phyloP scores from a whole-genome alignment of 306 rosid genomes.

The Hippophae gyantsensis region DNA sequence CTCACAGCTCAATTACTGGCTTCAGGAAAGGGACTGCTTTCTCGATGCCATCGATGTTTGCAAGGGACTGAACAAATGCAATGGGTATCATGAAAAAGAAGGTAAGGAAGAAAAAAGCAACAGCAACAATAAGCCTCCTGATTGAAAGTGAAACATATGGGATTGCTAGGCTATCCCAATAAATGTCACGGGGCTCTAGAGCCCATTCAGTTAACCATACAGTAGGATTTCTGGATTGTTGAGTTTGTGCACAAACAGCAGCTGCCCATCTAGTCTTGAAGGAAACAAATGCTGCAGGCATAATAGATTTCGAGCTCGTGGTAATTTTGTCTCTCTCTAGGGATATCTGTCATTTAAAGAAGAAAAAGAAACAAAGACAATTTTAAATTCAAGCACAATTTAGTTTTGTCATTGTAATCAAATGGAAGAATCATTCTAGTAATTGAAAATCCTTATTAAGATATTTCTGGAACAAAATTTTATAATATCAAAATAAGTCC shows the following conservation, averaged over 20 bases:
- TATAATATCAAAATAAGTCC: too few relatives aligned
- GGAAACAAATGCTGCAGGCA: slow-evolving; percentile 95
- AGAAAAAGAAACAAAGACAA: slow-evolving; percentile 11
- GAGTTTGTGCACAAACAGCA: slow-evolving; percentile 95
- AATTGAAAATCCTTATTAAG: slow-evolving; percentile 3
- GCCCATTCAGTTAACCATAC: slow-evolving; percentile 97
- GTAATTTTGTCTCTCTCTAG: slow-evolving; percentile 50
- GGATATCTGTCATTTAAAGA: slow-evolving; percentile 37
- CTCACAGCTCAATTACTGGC: slow-evolving; percentile 69
- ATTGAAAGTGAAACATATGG: slow-evolving; percentile 87
- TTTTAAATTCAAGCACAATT: not conserved
- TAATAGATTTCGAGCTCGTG: slow-evolving; percentile 43
- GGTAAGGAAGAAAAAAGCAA: slow-evolving; percentile 94
- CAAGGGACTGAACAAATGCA: slow-evolving; percentile 89
- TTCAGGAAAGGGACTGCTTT: slow-evolving; percentile 70
- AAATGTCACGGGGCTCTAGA: slow-evolving; percentile 89
- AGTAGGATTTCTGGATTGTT: slow-evolving; percentile 82
- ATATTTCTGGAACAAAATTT: too few relatives aligned
- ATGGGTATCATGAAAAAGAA: slow-evolving; percentile 98
- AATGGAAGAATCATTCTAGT: slow-evolving; percentile 1
- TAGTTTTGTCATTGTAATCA: slow-evolving; percentile 5
- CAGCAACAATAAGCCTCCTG: slow-evolving; percentile 70
- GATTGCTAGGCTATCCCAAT: slow-evolving; percentile 89
- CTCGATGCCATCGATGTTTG: slow-evolving; percentile 86
- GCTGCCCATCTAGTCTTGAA: slow-evolving; percentile 91